Evolutionary conservation across 768 basidiomycete genomes (phyloP).

Genomic region (Lactifluus hygrophoroides): DNA sequence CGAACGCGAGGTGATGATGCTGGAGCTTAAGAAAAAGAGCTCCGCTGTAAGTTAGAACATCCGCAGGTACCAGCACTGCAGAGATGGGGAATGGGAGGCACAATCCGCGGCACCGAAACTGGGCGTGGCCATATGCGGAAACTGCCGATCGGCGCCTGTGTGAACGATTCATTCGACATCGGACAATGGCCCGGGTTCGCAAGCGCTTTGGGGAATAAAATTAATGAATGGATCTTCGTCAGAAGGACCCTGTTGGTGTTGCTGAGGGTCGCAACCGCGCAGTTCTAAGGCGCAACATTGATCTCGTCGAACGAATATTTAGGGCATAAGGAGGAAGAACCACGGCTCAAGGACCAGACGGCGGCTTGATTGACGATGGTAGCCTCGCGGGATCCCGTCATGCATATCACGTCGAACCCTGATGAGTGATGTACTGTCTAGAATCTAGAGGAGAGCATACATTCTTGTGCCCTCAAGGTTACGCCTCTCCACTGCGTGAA

Average conservation of each 20-base stretch:
- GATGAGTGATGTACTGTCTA: too few relatives aligned
- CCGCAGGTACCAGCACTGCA: conserved; percentile 35
- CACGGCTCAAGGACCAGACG: conserved; percentile 39
- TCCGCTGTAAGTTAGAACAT: conserved; percentile 26
- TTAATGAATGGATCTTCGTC: conserved; percentile 96
- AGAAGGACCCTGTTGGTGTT: conserved; percentile 67
- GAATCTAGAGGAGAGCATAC: conserved; percentile 69
- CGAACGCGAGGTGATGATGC: conserved; percentile 52
- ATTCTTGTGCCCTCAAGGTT: conserved; percentile 74
- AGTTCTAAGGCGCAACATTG: conserved; percentile 85
- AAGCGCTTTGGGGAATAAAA: conserved; percentile 91
- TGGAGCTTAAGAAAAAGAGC: conserved; percentile 29
- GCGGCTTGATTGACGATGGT: conserved; percentile 43
- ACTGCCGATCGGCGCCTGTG: too few relatives aligned
- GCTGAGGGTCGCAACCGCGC: conserved; percentile 73
- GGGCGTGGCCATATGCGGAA: not conserved
- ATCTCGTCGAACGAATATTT: conserved; percentile 97
- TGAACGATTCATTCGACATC: too few relatives aligned
- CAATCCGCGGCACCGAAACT: conserved; percentile 37
- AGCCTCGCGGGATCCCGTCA: conserved; percentile 58
- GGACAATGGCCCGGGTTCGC: too few relatives aligned
- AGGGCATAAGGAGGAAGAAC: conserved; percentile 73
- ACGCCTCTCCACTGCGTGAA: not conserved
- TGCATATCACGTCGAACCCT: conserved; percentile 69
- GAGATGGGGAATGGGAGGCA: conserved; percentile 53